Percentiles rank a stretch among this genome's conserved stretches.
These are phyloP conservation scores for Apiotrichum siamense DNA, from an alignment of 1,284 basidiomycete genomes.

Conservation along the genomic window DNA sequence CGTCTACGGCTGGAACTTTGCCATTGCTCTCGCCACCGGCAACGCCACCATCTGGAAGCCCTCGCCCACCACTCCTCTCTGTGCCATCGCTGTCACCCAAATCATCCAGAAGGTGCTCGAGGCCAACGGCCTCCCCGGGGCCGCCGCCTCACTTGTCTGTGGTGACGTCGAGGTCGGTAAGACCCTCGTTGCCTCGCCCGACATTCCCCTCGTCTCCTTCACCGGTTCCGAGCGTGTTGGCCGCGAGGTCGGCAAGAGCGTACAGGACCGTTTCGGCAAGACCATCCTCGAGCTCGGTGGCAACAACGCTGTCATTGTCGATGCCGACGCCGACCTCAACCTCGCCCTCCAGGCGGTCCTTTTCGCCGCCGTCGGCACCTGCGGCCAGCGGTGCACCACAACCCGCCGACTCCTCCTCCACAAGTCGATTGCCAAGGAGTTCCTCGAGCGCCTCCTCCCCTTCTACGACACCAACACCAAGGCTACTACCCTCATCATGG, in stretches of 20 bases:
- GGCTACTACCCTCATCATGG: slow-evolving; percentile 57
- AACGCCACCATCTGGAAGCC: slow-evolving; percentile 96
- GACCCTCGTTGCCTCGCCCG: slow-evolving; percentile 63
- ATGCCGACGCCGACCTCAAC: slow-evolving; percentile 85
- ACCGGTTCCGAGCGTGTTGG: slow-evolving; percentile 88
- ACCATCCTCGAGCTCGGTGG: slow-evolving; percentile 87
- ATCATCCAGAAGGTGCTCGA: slow-evolving; percentile 76
- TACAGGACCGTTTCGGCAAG: slow-evolving; percentile 56
- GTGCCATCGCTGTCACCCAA: slow-evolving; percentile 73
- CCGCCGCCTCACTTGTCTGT: slow-evolving; percentile 72
- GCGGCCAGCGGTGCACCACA: slow-evolving; percentile 90
- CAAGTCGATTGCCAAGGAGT: slow-evolving; percentile 64
- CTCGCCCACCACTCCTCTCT: slow-evolving; percentile 78
- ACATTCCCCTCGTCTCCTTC: slow-evolving; percentile 84
- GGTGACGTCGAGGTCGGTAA: slow-evolving; percentile 77
- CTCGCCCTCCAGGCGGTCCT: slow-evolving; percentile 75
- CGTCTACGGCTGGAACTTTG: slow-evolving; percentile 77
- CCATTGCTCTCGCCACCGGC: slow-evolving; percentile 75
- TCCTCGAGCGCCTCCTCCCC: slow-evolving; percentile 64
- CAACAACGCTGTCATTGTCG: slow-evolving; percentile 84
- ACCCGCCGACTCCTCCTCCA: slow-evolving; percentile 87
- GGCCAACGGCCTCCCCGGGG: slow-evolving; percentile 71
- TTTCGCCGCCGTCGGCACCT: slow-evolving; percentile 91
- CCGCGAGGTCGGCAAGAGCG: slow-evolving; percentile 69
- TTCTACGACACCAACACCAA: slow-evolving; percentile 56